Evolutionary conservation across 2,329 filamentous ascomycete species (phyloP), one percentile per base, ranked within the genome.

Genomic region (Aspergillus pseudotamarii): DNA sequence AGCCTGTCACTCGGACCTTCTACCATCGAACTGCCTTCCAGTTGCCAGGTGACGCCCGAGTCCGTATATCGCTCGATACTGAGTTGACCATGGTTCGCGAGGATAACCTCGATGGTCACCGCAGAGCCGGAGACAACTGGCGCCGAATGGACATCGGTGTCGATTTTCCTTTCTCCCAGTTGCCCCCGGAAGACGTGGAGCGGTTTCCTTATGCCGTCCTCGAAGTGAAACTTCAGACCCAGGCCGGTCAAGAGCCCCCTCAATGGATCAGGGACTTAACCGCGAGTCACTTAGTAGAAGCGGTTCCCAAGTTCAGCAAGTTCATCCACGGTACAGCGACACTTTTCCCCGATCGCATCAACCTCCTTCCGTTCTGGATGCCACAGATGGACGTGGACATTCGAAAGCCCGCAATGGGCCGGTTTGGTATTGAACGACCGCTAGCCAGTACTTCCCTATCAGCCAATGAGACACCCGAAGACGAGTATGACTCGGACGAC

Each of bases 221-320:
- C 9, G 95, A 99, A 79, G 95, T 99, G 67, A 99, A 99, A 82
- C 86, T 99, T 23, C 95, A 99, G 80, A 99, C 95, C 1, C 94
- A 97, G 78, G 89, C 91, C 61, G 95, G 95, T 45, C 94, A 97
- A 77, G 93, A 97, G 74, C 93, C 95, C 16, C 95, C 95, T 0
- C 91, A 96, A 74, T 99, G 95, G 95, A 94, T 99, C 71, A 90
- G 93, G 26, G 93, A 98, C 75, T 85, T 99, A 58, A 96, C 93
- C 51, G 86, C 92, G 14, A 97, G 93, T 66, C 95, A 99, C 80
- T 85, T 99, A 19, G 95, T 99, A 2, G 95, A 99, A 80, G 94
- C 95, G n/a, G 94, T 99, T 2, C 95, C 95, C 66, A 99, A 99
- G 76, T 99, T 98, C 80, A 97, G 93, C 74, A 99, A 99, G 81